Percentiles rank a stretch among this genome's conserved stretches.
Evolutionary conservation across 495 filamentous ascomycete species (phyloP).

Genomic region (Aspergillus heteromorphus): DNA sequence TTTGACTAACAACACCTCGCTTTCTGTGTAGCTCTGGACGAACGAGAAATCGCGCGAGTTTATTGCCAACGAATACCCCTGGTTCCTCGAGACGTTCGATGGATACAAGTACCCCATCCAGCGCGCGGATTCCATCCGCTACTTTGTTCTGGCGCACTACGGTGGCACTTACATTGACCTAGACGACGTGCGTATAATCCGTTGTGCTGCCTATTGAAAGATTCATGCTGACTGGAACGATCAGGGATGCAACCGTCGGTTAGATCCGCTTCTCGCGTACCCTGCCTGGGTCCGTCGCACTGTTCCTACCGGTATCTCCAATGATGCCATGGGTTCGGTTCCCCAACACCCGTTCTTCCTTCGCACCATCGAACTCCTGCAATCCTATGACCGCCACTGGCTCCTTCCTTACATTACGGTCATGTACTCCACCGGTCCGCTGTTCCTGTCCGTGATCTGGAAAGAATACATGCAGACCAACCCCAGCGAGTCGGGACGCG

Average conservation of each 20-base stretch:
- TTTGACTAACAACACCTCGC: neutral
- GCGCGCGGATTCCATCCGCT: conserved; percentile 81
- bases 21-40: conserved; percentile 68
- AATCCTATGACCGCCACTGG: conserved; percentile 70
- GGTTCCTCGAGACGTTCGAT: conserved; percentile 82
- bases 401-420: conserved; percentile 81
- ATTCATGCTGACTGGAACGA: conserved; percentile 1
- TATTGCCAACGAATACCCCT: conserved; percentile 72
- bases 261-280: conserved; percentile 77
- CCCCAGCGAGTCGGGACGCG: conserved; percentile 37
- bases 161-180: conserved; percentile 88
- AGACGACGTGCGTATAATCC: conserved; percentile 61
- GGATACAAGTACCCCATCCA: conserved; percentile 77
- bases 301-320: conserved; percentile 78
- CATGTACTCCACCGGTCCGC: conserved; percentile 80
- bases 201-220: conserved; percentile 1
- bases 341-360: conserved; percentile 83
- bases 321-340: conserved; percentile 79
- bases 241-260: conserved; percentile 73
- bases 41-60: conserved; percentile 69
- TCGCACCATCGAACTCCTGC: conserved; percentile 62
- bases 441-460: conserved; percentile 83
- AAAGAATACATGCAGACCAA: conserved; percentile 59
- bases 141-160: conserved; percentile 78
- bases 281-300: conserved; percentile 78